Evolutionary conservation across 257 asterid species (phyloP).

Genomic region (Solanum gandarillasii): DNA sequence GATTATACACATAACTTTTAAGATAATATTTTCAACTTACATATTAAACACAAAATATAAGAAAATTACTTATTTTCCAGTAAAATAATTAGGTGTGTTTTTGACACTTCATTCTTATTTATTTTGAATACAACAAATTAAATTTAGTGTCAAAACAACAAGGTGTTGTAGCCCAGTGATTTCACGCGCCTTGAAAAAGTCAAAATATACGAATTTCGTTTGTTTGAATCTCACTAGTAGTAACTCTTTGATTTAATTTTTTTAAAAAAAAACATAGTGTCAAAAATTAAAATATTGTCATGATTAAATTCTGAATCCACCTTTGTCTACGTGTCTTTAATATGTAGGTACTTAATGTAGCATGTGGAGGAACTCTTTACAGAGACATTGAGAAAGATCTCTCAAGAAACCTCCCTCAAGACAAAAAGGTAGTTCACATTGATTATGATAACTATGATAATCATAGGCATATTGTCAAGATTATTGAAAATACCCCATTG

Average conservation of each 20-base stretch:
- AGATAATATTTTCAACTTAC: neutral
- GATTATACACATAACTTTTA: neutral
- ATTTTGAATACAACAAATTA: no score
- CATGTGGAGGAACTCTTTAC: slow-evolving; percentile 80
- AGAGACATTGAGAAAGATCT: slow-evolving; percentile 58
- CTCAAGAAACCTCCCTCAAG: slow-evolving; percentile 5
- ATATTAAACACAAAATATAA: neutral
- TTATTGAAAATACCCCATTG: slow-evolving; percentile 55
- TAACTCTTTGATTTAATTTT: no score
- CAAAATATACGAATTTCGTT: accelerated
- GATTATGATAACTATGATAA: slow-evolving; percentile 70
- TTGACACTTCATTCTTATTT: accelerated
- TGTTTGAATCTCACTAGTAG: accelerated
- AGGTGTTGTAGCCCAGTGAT: accelerated
- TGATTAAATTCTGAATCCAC: neutral
- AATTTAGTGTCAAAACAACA: accelerated
- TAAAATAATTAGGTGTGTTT: neutral
- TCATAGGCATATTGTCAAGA: slow-evolving; percentile 47
- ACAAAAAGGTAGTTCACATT: slow-evolving; percentile 33
- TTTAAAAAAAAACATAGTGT: neutral
- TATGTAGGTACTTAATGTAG: slow-evolving; percentile 46
- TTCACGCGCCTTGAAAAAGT: accelerated
- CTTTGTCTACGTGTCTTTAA: accelerated
- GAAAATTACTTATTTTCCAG: neutral
- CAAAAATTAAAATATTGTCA: neutral